These are phyloP conservation scores for Polyplosphaeria fusca DNA, from an alignment of 495 filamentous ascomycete species.

Conservation along the genomic window DNA sequence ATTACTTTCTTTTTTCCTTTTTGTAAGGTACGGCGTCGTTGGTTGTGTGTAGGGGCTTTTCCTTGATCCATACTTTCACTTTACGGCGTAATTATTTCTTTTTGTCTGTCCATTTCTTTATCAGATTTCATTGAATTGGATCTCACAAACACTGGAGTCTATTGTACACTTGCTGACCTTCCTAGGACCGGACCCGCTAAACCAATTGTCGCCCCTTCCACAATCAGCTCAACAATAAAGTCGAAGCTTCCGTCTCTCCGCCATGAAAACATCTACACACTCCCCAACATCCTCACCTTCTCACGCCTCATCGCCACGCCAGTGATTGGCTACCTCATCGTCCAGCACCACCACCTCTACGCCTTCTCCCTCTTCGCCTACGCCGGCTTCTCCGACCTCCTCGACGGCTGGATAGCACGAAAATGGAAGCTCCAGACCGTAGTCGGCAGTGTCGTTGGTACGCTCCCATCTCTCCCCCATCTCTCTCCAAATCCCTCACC, in stretches of 20 bases:
- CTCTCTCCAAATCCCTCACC: too few relatives aligned
- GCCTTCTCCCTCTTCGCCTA: conserved; percentile 86
- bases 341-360: conserved; percentile 72
- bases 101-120: too few relatives aligned
- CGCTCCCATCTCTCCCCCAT: conserved; percentile 96
- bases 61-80: too few relatives aligned
- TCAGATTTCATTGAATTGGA: too few relatives aligned
- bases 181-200: too few relatives aligned
- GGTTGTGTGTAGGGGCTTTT: too few relatives aligned
- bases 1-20: background rate
- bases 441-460: conserved; percentile 90
- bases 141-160: too few relatives aligned
- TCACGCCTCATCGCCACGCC: conserved; percentile 81
- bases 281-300: conserved; percentile 90
- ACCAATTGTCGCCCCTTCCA: background rate
- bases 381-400: conserved; percentile 83
- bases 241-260: conserved; percentile 22
- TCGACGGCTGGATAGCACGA: conserved; percentile 91
- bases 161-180: too few relatives aligned
- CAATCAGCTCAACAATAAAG: conserved; percentile 5
- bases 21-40: too few relatives aligned
- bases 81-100: too few relatives aligned
- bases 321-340: conserved; percentile 81
- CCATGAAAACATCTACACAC: conserved; percentile 92
- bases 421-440: conserved; percentile 85